A percentile compares a stretch with the other conserved stretches of the same genome.
Evolutionary conservation across 495 filamentous ascomycete species (phyloP).

Genomic region (Neurospora intermedia): DNA sequence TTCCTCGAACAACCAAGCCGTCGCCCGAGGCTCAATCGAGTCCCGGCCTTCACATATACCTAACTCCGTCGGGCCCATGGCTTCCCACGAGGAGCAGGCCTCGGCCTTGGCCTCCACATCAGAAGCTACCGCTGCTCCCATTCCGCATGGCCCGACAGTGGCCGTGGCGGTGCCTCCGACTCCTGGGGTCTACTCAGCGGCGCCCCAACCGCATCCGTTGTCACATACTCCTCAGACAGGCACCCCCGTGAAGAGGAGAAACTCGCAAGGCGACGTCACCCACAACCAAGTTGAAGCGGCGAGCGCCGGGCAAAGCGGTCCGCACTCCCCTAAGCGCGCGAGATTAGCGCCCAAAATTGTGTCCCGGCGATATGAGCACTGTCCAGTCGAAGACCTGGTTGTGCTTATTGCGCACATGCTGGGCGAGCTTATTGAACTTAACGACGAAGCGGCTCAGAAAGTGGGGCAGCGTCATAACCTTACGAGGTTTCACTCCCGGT

Average conservation of each 20-base stretch:
- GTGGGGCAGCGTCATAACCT: slow-evolving; percentile 51
- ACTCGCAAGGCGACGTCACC: slow-evolving; percentile 41
- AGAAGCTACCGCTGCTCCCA: slow-evolving; percentile 6
- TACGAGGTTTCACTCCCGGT: slow-evolving; percentile 92
- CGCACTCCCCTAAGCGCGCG: slow-evolving; percentile 40
- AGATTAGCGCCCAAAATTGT: slow-evolving; percentile 51
- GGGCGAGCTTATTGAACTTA: slow-evolving; percentile 82
- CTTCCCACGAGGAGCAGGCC: slow-evolving; percentile 10
- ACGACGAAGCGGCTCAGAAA: slow-evolving; percentile 77
- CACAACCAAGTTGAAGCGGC: slow-evolving; percentile 10
- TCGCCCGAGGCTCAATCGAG: slow-evolving; percentile 9
- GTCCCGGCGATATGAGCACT: slow-evolving; percentile 66
- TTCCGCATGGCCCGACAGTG: not conserved
- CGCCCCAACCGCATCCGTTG: slow-evolving; percentile 25
- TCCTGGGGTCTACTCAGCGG: slow-evolving; percentile 3
- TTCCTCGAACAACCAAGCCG: slow-evolving; percentile 8
- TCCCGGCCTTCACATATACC: slow-evolving; percentile 14
- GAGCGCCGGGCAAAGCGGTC: slow-evolving; percentile 19
- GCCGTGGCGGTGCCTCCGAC: not conserved
- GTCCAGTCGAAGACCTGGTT: slow-evolving; percentile 73
- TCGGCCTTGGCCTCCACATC: slow-evolving; percentile 1
- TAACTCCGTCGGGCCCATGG: slow-evolving; percentile 9
- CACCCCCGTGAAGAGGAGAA: slow-evolving; percentile 36
- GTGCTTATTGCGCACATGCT: slow-evolving; percentile 91
- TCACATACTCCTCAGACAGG: slow-evolving; percentile 20